These are phyloP conservation scores for Paramyrothecium roridum DNA, from an alignment of 2,329 filamentous ascomycete species.

Conservation along the genomic window DNA sequence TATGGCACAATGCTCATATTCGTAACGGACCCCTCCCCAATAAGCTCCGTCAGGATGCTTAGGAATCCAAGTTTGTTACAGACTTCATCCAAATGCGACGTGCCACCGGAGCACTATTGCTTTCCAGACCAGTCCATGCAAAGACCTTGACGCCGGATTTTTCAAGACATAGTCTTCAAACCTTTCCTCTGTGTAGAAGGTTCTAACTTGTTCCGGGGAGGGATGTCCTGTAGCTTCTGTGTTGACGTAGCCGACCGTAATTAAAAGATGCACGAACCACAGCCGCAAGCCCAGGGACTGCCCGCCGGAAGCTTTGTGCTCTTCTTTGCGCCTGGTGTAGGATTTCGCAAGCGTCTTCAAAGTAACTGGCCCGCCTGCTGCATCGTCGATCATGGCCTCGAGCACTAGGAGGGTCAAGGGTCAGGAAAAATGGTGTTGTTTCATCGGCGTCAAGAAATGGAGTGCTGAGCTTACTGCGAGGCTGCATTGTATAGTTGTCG, in stretches of 20 bases:
- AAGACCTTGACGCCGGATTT: conserved; percentile 11
- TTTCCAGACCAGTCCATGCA: conserved; percentile 2
- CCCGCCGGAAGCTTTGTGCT: conserved; percentile 18
- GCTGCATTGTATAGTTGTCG: conserved; percentile 28
- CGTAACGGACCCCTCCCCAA: too few species aligned
- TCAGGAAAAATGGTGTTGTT: background rate
- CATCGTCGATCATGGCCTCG: conserved; percentile 23
- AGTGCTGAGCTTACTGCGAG: conserved; percentile 5
- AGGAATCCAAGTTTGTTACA: too few species aligned
- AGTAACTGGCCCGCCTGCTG: conserved; percentile 23
- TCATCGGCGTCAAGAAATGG: background rate
- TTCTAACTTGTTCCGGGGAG: conserved; percentile 15
- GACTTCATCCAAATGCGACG: background rate
- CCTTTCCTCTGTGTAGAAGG: conserved; percentile 25
- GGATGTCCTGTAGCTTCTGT: conserved; percentile 17
- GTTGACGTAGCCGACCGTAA: conserved; percentile 20
- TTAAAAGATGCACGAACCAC: conserved; percentile 22
- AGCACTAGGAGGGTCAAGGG: conserved; percentile 14
- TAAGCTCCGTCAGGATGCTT: too few species aligned
- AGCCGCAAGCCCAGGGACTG: conserved; percentile 17
- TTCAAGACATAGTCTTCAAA: conserved; percentile 23
- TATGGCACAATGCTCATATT: too few species aligned
- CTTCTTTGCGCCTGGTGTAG: conserved; percentile 20
- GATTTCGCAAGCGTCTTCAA: conserved; percentile 21
- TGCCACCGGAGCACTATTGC: conserved; percentile 1